Percentiles rank a stretch among this genome's conserved stretches.
Evolutionary conservation across 441 rosid genomes (phyloP).

Genomic region (Populus hybrid): DNA sequence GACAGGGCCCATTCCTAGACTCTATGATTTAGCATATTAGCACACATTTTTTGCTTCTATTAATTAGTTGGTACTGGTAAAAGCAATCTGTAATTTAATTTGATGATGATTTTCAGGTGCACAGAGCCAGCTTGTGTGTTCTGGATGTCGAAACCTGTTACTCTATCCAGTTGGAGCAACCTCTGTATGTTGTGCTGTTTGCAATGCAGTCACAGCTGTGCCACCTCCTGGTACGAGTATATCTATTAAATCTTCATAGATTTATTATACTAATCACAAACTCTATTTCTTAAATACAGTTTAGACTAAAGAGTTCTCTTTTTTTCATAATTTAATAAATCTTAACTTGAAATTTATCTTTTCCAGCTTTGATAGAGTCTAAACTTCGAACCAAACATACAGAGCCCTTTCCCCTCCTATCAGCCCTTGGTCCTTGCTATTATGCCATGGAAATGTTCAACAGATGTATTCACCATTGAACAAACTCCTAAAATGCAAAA

Average conservation of each 20-base stretch:
- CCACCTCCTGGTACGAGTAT: conserved; percentile 77
- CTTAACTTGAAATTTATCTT: not conserved
- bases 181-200: conserved; percentile 95
- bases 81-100: conserved; percentile 1
- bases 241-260: not conserved
- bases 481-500: not conserved
- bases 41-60: not conserved
- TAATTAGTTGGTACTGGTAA: not conserved
- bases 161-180: conserved; percentile 93
- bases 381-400: not conserved
- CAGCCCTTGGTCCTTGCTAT: not conserved
- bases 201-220: conserved; percentile 96
- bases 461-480: not conserved
- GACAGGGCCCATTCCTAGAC: not conserved
- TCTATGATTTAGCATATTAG: not conserved
- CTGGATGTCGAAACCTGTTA: conserved; percentile 91
- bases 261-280: not conserved
- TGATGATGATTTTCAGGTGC: conserved; percentile 39
- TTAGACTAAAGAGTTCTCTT: not conserved
- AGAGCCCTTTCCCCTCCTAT: not conserved
- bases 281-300: not conserved
- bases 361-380: not conserved
- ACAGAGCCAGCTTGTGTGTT: conserved; percentile 94
- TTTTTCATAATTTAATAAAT: not conserved
- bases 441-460: not conserved